phyloP scores from a whole-genome alignment of 2,329 filamentous ascomycete genomes.

The Colletotrichum sansevieriae region DNA sequence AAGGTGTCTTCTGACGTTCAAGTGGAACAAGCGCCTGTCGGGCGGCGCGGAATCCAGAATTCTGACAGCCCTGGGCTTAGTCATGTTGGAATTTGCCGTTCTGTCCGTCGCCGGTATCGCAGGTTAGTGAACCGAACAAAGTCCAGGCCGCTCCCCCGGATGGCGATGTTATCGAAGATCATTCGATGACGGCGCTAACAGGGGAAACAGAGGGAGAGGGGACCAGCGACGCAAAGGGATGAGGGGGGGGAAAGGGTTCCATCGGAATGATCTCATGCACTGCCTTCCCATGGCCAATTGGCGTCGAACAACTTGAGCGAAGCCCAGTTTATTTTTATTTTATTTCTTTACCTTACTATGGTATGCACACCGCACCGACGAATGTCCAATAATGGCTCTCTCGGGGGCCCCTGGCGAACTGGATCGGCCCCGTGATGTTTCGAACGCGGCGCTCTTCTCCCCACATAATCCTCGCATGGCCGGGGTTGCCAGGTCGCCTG shows the following conservation, averaged over 20 bases:
- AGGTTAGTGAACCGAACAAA: slow-evolving; percentile 11
- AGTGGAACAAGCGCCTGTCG: background rate
- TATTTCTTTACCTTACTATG: background rate
- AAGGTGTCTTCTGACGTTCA: background rate
- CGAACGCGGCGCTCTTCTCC: slow-evolving; percentile 16
- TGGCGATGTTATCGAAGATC: slow-evolving; percentile 33
- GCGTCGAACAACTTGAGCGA: background rate
- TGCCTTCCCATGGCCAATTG: slow-evolving; percentile 17
- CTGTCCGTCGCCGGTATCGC: slow-evolving; percentile 30
- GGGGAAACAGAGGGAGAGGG: slow-evolving; percentile 8
- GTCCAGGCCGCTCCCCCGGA: slow-evolving; percentile 30
- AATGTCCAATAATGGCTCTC: background rate
- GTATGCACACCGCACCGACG: background rate
- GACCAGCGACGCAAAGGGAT: slow-evolving; percentile 8
- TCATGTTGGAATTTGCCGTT: slow-evolving; percentile 1
- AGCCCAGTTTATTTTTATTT: slow-evolving; percentile 1
- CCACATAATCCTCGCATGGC: slow-evolving; percentile 21
- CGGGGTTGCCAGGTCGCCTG: slow-evolving; percentile 17
- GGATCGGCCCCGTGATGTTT: slow-evolving; percentile 24
- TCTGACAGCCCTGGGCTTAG: slow-evolving; percentile 8
- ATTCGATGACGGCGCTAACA: slow-evolving; percentile 18
- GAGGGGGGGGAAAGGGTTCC: slow-evolving; percentile 6
- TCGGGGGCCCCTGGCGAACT: background rate
- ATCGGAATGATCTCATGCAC: slow-evolving; percentile 39
- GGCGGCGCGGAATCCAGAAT: background rate